Evolutionary conservation across 345 rosid species (phyloP), one percentile per base, ranked within the genome.

Genomic region (Microcos paniculata): DNA sequence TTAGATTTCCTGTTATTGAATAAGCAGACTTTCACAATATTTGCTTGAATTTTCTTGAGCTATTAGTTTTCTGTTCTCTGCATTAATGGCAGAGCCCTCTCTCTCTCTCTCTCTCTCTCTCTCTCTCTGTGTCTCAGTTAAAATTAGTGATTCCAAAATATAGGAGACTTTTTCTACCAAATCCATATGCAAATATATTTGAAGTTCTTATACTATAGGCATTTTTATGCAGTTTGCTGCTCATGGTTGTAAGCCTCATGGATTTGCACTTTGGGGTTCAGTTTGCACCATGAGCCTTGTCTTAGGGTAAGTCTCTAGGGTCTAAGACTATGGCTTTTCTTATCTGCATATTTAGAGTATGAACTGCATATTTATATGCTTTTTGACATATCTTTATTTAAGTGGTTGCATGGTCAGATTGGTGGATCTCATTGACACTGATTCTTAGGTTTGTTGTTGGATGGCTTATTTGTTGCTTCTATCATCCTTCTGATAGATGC

Each of bases 241-340:
- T 70, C 26, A 31, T 51, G 59, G 61, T 51, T 70, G 43, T 70
- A n/a, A 65, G 38, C 72, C 30, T 55, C 56, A 28, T 40, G 70
- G 21, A 51, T 55, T 77, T 59, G 21, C 35, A 42, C 28, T 49
- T 26, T 11, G 57, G 28, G 64, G 28, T 42, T 66, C 31, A 19
- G 19, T 75, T 65, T 53, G 28, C 63, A 30, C 26, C 76, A 46
- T 58, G 45, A 46, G 77, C 28, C 16, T 69, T 64, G 49, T 40
- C 23, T 58, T 30, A 6, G 52, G n/a, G 52, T 16, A 57, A 49
- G 33, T 24, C 53, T 48, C 16, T 9, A 57, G n/a, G 51, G 42
- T 61, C 70, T 62, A 62, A 46, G 42, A 58, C 6, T 19, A 58
- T 46, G 51, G 23, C 55, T 30, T 12, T 2, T 18, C 57, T 42